These are phyloP conservation scores for Suillus weaverae DNA, from an alignment of 768 basidiomycete species.

Conservation along the genomic window DNA sequence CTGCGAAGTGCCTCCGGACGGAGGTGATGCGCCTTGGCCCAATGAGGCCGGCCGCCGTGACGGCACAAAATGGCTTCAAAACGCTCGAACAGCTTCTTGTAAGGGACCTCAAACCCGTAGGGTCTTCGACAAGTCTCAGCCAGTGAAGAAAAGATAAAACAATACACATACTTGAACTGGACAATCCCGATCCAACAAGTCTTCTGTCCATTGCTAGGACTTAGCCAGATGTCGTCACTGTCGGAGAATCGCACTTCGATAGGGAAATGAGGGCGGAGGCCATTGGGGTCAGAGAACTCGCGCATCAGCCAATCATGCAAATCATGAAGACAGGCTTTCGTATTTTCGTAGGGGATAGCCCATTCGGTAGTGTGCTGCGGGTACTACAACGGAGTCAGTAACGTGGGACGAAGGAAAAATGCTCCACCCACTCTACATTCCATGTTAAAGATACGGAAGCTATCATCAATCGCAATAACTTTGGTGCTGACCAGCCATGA, in stretches of 20 bases:
- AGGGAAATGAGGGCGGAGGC: constrained; percentile 87
- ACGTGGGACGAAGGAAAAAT: constrained; percentile 6
- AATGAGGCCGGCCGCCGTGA: constrained; percentile 87
- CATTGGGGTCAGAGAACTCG: constrained; percentile 66
- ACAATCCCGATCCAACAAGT: constrained; percentile 97
- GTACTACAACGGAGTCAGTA: constrained; percentile 49
- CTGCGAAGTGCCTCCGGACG: constrained; percentile 59
- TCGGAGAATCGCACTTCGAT: constrained; percentile 90
- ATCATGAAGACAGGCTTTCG: constrained; percentile 67
- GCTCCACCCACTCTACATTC: constrained; percentile 79
- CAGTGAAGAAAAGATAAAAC: constrained; percentile 1
- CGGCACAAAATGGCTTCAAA: constrained; percentile 72
- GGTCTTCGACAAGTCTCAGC: constrained; percentile 51
- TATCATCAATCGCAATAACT: constrained; percentile 69
- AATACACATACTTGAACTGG: constrained; percentile 81
- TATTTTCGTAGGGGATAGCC: constrained; percentile 76
- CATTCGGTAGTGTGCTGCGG: constrained; percentile 95
- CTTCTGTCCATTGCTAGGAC: constrained; percentile 74
- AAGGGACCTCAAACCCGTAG: constrained; percentile 81
- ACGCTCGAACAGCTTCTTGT: constrained; percentile 69
- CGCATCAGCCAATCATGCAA: constrained; percentile 69
- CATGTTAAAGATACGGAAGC: constrained; percentile 85
- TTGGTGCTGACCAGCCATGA: constrained; percentile 64
- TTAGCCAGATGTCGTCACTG: constrained; percentile 91
- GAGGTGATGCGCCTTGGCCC: constrained; percentile 90